phyloP scores from a whole-genome alignment of 768 basidiomycete genomes.

The Obba rivulosa region DNA sequence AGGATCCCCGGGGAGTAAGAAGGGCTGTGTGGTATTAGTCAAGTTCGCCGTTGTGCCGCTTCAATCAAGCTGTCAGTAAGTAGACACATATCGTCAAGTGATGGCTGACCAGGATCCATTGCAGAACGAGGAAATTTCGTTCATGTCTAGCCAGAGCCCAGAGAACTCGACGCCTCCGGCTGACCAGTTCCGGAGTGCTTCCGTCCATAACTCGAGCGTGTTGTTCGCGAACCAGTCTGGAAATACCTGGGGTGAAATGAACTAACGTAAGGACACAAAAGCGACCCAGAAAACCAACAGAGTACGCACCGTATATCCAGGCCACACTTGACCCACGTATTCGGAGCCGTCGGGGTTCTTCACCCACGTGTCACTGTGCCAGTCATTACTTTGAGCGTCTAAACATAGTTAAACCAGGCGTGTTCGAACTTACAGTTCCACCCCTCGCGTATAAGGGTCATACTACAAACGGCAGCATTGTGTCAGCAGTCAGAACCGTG shows the following conservation, averaged over 20 bases:
- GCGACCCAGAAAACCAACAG: too few relatives aligned
- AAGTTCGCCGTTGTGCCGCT: slow-evolving; percentile 56
- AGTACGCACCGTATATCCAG: slow-evolving; percentile 57
- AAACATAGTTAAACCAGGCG: not conserved
- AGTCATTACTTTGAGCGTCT: not conserved
- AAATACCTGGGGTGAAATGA: slow-evolving; percentile 38
- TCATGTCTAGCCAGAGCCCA: slow-evolving; percentile 70
- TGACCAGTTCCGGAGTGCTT: slow-evolving; percentile 52
- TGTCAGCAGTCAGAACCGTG: not conserved
- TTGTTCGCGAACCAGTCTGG: slow-evolving; percentile 57
- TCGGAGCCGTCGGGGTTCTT: slow-evolving; percentile 70
- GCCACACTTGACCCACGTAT: slow-evolving; percentile 75
- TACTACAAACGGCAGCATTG: slow-evolving; percentile 38
- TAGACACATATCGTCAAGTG: not conserved
- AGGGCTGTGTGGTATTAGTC: slow-evolving; percentile 47
- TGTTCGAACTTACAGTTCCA: slow-evolving; percentile 48
- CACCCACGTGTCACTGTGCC: slow-evolving; percentile 54
- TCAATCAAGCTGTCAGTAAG: not conserved
- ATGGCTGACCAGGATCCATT: slow-evolving; percentile 45
- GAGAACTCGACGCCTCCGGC: slow-evolving; percentile 47
- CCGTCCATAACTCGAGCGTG: slow-evolving; percentile 53
- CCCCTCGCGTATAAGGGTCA: slow-evolving; percentile 58
- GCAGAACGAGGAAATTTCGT: slow-evolving; percentile 59
- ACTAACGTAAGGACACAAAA: not conserved
- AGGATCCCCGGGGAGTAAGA: slow-evolving; percentile 52